Evolutionary conservation across 2,329 filamentous ascomycete genomes (phyloP).

Genomic region (Nakataea oryzae): DNA sequence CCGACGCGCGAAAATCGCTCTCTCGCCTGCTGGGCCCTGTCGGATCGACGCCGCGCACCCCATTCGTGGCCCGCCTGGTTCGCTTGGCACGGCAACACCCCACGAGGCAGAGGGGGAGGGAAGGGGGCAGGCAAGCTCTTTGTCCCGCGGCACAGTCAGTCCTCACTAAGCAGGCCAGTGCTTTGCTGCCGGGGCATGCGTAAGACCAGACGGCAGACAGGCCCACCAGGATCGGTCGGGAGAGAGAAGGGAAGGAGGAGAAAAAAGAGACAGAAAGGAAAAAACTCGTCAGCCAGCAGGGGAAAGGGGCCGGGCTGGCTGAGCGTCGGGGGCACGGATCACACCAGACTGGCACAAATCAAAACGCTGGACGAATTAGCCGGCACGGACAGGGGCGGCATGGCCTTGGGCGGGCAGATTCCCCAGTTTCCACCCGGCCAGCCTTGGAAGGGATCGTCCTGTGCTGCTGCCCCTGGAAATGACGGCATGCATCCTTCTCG

Average conservation of each 20-base stretch:
- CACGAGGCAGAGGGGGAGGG: too few relatives aligned
- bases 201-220: neutral
- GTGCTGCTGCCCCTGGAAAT: neutral
- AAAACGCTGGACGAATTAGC: neutral
- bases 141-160: too few relatives aligned
- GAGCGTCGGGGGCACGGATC: neutral
- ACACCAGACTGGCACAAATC: neutral
- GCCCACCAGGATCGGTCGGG: neutral
- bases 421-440: neutral
- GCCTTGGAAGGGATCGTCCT: neutral
- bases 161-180: too few relatives aligned
- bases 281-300: neutral
- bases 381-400: neutral
- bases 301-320: too few relatives aligned
- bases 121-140: too few relatives aligned
- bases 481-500: neutral
- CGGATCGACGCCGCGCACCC: neutral
- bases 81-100: neutral
- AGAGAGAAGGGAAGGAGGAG: too few relatives aligned
- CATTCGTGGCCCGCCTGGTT: neutral
- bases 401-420: neutral
- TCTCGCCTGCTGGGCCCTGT: too few relatives aligned
- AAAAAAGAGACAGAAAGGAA: too few relatives aligned
- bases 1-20: neutral
- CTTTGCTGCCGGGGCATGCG: too few relatives aligned